Evolutionary conservation across 345 rosid species (phyloP).

Genomic region (Abelmoschus esculentus): DNA sequence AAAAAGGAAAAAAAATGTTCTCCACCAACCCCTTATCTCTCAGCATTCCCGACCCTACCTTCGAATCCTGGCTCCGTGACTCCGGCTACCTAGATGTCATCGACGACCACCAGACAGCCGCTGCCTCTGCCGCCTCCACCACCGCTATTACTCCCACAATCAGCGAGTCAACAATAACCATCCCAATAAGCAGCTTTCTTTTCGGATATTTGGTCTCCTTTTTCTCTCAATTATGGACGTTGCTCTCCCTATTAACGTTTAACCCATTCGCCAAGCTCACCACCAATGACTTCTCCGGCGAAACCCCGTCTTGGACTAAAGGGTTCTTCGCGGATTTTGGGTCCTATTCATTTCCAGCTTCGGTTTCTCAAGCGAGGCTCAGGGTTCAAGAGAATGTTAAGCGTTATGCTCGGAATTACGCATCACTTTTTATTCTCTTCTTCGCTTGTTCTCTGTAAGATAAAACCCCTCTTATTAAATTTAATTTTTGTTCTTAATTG

Average conservation of each 20-base stretch:
- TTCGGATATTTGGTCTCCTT: constrained; percentile 36
- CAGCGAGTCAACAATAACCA: constrained; percentile 21
- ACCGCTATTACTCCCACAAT: constrained; percentile 16
- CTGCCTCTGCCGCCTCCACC: constrained; percentile 11
- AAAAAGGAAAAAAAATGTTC: constrained; percentile 21
- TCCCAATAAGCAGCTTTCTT: constrained; percentile 23
- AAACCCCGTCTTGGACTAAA: constrained; percentile 75
- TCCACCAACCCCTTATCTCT: constrained; percentile 58
- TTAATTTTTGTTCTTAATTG: not conserved
- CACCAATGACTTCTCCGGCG: constrained; percentile 59
- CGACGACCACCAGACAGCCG: constrained; percentile 44
- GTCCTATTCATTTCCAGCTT: constrained; percentile 77
- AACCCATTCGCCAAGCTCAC: constrained; percentile 90
- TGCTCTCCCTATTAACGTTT: constrained; percentile 55
- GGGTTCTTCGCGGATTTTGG: constrained; percentile 57
- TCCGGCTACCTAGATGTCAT: constrained; percentile 90
- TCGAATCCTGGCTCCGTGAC: constrained; percentile 93
- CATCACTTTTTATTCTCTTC: constrained; percentile 66
- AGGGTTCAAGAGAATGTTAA: constrained; percentile 86
- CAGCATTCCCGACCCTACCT: constrained; percentile 65
- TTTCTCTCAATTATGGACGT: constrained; percentile 32
- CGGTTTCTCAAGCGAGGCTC: constrained; percentile 58
- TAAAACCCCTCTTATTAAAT: not conserved
- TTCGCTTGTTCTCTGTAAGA: constrained; percentile 79
- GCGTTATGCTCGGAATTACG: constrained; percentile 73